Base-by-base conservation (phyloP, 805 yeast species). In the Yamadazyma nakazawae region DNA sequence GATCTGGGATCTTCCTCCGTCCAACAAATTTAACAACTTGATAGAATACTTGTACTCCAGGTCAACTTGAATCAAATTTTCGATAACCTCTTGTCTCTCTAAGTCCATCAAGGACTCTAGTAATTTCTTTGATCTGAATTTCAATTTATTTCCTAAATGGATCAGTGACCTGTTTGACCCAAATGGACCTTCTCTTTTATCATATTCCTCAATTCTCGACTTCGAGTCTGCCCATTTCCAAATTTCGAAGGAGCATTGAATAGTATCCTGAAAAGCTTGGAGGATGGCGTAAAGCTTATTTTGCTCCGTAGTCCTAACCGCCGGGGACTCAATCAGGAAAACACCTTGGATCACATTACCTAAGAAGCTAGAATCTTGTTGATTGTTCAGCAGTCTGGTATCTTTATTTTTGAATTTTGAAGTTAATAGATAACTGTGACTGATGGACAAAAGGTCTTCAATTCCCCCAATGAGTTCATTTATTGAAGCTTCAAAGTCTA, bases 321-420 rank as follows among this genome's bases (percentile, higher is more conserved):
- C 69, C 0, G 85, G 85, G 0, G 87, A 73, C 52, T 87, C 95
- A 12, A 82, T 79, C 46, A 80, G 84, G 57, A 87, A 85, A 0
- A 87, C 95, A 1, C 94, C 94, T 51, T 84, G 86, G 45, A 87
- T 85, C 19, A 82, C 85, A 45, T 78, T 76, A 0, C 84, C 84
- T 41, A 86, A 72, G 63, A 84, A 78, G 19, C 52, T 49, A 5
- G 76, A 61, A 36, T 78, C 80, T 37, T 16, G 46, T 19, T 36
- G 46, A 2, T 52, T 40, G 8, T 45, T 34, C 16, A 35, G 24
- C 21, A 31, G 38, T 11, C 37, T 45, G 16, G 40, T 51, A 12
- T 63, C 64, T 19, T 50, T 54, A 31, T 47, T 43, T 8, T 54
- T 55, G 25, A 62, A 40, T 25, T 48, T 60, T 1, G 74, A 74